These are phyloP conservation scores for Podochytrium sp. DNA, from an alignment of 192 early-diverging fungal species.

Conservation along the genomic window DNA sequence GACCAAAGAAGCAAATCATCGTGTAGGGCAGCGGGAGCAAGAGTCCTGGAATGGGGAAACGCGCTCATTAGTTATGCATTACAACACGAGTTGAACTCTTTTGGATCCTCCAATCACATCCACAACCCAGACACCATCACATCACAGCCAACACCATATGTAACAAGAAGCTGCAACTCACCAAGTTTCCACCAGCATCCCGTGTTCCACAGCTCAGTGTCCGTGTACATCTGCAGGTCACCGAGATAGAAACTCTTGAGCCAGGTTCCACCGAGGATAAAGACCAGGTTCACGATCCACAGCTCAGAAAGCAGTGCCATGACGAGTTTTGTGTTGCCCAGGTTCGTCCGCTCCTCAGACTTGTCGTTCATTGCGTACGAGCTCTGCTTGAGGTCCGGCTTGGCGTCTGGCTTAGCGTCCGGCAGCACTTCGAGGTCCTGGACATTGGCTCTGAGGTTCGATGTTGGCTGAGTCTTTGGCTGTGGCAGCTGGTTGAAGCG, in stretches of 20 bases:
- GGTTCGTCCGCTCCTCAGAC: constrained; percentile 47
- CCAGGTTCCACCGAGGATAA: constrained; percentile 52
- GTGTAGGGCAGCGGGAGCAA: constrained; percentile 63
- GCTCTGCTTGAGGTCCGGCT: neutral
- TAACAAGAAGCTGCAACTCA: constrained; percentile 29
- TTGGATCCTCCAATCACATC: neutral
- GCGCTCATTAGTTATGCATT: neutral
- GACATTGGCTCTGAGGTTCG: neutral
- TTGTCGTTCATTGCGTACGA: constrained; percentile 50
- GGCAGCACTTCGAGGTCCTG: neutral
- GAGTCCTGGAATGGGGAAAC: no score
- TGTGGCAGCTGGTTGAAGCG: neutral
- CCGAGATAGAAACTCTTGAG: constrained; percentile 49
- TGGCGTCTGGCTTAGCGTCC: neutral
- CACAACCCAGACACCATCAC: neutral
- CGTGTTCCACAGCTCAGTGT: constrained; percentile 55
- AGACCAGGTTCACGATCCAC: constrained; percentile 55
- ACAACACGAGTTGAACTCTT: neutral
- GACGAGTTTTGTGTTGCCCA: constrained; percentile 54
- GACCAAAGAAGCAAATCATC: constrained; percentile 61
- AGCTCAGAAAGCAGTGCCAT: constrained; percentile 56
- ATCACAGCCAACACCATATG: neutral
- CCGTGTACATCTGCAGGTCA: constrained; percentile 42
- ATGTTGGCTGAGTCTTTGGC: neutral
- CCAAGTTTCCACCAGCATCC: constrained; percentile 64